phyloP scores from a whole-genome alignment of 805 yeast genomes.

The Saturnispora bothae region DNA sequence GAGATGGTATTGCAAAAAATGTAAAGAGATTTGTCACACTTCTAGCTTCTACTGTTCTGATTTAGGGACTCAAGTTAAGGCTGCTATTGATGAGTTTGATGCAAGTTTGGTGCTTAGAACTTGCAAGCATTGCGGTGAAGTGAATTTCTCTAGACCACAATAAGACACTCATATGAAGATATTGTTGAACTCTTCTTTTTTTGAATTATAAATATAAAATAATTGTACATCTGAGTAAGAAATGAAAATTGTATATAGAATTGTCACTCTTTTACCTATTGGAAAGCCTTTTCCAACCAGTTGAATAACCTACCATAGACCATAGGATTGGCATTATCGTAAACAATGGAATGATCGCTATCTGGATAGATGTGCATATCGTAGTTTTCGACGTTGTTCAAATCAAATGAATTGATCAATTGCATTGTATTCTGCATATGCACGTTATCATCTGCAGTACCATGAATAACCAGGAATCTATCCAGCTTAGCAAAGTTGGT shows the following conservation, averaged over 20 bases:
- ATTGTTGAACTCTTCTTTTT: no score
- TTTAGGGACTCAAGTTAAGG: slow-evolving; percentile 84
- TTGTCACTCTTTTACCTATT: no score
- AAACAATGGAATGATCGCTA: slow-evolving; percentile 73
- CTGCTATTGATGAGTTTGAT: slow-evolving; percentile 66
- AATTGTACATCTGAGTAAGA: neutral
- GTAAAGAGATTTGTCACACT: slow-evolving; percentile 58
- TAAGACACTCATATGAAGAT: no score
- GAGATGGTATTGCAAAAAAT: slow-evolving; percentile 79
- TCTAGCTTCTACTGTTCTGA: slow-evolving; percentile 64
- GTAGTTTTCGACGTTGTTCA: slow-evolving; percentile 48
- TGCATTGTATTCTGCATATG: slow-evolving; percentile 62
- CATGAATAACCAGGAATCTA: slow-evolving; percentile 64
- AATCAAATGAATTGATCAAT: slow-evolving; percentile 49
- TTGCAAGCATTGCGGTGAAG: slow-evolving; percentile 64
- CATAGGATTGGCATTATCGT: slow-evolving; percentile 68
- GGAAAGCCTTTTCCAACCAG: slow-evolving; percentile 63
- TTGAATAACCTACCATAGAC: slow-evolving; percentile 58
- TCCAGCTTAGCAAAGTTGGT: slow-evolving; percentile 36
- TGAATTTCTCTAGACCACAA: slow-evolving; percentile 54
- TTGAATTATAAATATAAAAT: no score
- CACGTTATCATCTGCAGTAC: slow-evolving; percentile 79
- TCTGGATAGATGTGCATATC: slow-evolving; percentile 90
- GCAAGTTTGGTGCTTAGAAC: slow-evolving; percentile 52
- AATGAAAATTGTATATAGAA: neutral